These are phyloP conservation scores for Lipomyces japonicus DNA, from an alignment of 805 yeast genomes.

Conservation along the genomic window DNA sequence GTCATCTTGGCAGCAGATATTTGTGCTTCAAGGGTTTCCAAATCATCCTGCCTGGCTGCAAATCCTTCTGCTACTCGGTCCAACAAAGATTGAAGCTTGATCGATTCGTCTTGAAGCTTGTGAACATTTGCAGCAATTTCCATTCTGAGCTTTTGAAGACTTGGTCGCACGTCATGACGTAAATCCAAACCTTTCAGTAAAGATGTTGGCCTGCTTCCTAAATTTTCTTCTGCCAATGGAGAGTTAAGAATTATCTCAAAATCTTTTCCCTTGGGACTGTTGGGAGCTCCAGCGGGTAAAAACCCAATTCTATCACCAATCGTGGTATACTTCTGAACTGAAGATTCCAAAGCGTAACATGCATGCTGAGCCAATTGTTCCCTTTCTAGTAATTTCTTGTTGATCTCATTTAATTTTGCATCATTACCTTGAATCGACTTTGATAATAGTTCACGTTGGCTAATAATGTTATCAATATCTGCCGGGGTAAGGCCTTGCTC, in stretches of 20 bases:
- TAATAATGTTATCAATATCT: slow-evolving; percentile 59
- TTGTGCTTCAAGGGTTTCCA: slow-evolving; percentile 56
- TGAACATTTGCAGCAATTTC: slow-evolving; percentile 47
- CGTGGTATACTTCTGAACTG: slow-evolving; percentile 56
- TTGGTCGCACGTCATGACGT: slow-evolving; percentile 38
- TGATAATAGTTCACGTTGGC: slow-evolving; percentile 57
- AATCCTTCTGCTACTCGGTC: slow-evolving; percentile 56
- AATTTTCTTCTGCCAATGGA: slow-evolving; percentile 43
- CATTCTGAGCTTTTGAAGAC: slow-evolving; percentile 46
- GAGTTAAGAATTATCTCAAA: slow-evolving; percentile 45
- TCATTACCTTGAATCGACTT: slow-evolving; percentile 49
- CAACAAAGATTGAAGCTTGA: slow-evolving; percentile 55
- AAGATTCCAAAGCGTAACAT: slow-evolving; percentile 50
- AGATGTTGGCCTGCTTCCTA: slow-evolving; percentile 47
- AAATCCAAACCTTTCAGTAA: slow-evolving; percentile 42
- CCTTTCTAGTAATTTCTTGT: slow-evolving; percentile 47
- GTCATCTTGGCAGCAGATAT: slow-evolving; percentile 50
- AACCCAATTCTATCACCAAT: slow-evolving; percentile 49
- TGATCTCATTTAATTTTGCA: slow-evolving; percentile 46
- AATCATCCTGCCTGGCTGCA: slow-evolving; percentile 52
- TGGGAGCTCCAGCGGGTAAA: slow-evolving; percentile 31
- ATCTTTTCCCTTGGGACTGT: slow-evolving; percentile 27
- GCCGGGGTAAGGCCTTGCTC: slow-evolving; percentile 57
- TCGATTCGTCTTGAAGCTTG: slow-evolving; percentile 52
- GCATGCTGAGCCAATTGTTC: slow-evolving; percentile 50